Base-by-base conservation (phyloP, 208 protist species). In the Leishmania martiniquensis region DNA sequence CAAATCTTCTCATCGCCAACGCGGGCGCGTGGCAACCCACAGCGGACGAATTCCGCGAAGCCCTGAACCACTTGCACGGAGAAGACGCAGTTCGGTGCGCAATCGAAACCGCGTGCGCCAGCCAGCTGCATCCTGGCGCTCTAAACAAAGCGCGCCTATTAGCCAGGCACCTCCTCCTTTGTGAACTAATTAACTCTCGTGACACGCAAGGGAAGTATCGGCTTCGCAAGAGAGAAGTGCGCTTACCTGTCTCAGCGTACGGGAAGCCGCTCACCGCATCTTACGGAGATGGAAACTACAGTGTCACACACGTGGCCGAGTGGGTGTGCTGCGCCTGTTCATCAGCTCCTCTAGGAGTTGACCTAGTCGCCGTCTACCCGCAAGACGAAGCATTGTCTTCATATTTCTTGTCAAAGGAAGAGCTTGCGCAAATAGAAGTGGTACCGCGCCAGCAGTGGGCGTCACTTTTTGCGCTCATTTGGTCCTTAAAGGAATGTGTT, bases 401-500 rank as follows among this genome's bases (percentile, higher is more conserved):
- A 4, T 29, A n/a, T 22, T 72, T 57, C 29, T 57, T 72, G 45
- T 42, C 68, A 52, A 20, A 22, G 17, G 22, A 54, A 15, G 68
- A 72, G 29, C 68, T 72, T 52, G 25, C 32, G 20, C 68, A 10
- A 72, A n/a, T 17, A 52, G 29, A 79, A 47, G 44, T 34, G n/a
- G n/a, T 52, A 7, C 25, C 57, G 25, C 62, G 7, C 22, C 15
- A 9, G 0, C 49, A 75, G 57, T 60, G 59, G 47, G 15, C 57
- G 10, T 12, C 34, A 39, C 49, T 73, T 6, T 82, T 83, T 63
- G 75, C 82, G 4, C 10, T 76, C 22, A 82, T 75, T 45, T 90
- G 86, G 86, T 55, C 77, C 9, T 34, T 88, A 3, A 90, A 90
- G 49, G 86, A 90, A 63, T 12, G 54, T 22, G 71, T 90, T 1